Evolutionary conservation across 2,329 filamentous ascomycete species (phyloP), one percentile per base, ranked within the genome.

Genomic region (Pseudogymnoascus sp.): DNA sequence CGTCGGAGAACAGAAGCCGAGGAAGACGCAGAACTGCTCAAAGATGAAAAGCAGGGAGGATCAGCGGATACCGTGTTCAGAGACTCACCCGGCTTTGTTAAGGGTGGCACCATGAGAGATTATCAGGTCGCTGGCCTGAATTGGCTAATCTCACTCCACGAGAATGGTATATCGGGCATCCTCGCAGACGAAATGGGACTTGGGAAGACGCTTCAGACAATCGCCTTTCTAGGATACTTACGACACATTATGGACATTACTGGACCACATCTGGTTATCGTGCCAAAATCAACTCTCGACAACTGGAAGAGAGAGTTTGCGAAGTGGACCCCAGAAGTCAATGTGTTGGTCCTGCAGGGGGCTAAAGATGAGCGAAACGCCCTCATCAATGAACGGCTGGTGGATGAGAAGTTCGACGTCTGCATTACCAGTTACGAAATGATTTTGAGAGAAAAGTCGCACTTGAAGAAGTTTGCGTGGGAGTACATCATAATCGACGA

Each of bases 401-500:
- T 95, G 15, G 90, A 95, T 64, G 92, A 97, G 74, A 90, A 96
- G 67, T 99, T 99, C 69, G 94, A 99, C 70, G 93, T 97, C 15
- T 97, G 93, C 77, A 90, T 99, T 73, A 99, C 94, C 12, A 97
- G 92, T 74, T 99, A 99, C 77, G 94, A 99, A 75, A 97, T 99
- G 93, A 92, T 99, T 64, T 81, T 99, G 10, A 86, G 94, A 63
- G 94, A 99, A 73, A 97, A 99, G 78, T 81, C 89, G 1, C 91
- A 96, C 68, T 76, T 99, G 67, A 96, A 94, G 78, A 97, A 97
- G 75, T 96, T 99, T 74, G 92, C 94, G 0, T 99, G 94, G 94
- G 93, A 99, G 74, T 99, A 99, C 76, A 99, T 99, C 75, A 96
- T 99, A 68, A 96, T 99, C 66, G 94, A 99, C 70, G 94, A 99